Base-by-base conservation (phyloP, 441 rosid genomes). In the Adansonia grandidieri region DNA sequence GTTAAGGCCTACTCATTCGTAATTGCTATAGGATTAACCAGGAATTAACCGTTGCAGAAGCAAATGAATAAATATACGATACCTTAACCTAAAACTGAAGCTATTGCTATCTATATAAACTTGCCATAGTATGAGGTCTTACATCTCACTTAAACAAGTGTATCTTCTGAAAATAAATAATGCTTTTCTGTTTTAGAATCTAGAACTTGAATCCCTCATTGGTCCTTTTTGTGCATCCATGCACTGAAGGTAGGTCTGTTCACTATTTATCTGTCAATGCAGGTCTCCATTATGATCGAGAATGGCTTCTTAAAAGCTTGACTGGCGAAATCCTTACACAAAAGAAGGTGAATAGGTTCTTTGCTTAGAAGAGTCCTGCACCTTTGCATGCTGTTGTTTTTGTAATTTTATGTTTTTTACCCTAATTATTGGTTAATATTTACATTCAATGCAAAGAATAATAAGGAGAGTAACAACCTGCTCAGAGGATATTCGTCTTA, bases 201-300 rank as follows among this genome's bases (percentile, higher is more conserved):
- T 71, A 71, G 69, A 15, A 32, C 50, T 54, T 5, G 10, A 56
- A 54, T 54, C 48, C 47, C 50, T 37, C 32, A n/a, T 54, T 54
- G n/a, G 22, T 72, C 75, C 48, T 37, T 71, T 65, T 75, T 56
- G 17, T 58, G 67, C 32, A 44, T 24, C 28, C 47, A 32, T 47
- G 45, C 47, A 54, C 3, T 4, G 64, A 32, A 54, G 64, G n/a
- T 54, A 50, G 6, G 15, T 71, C 14, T 45, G 45, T 78, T 68
- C 45, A 9, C 48, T 64, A 37, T 63, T 76, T 74, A 81, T 74
- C 77, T 75, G 66, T 54, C 50, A 77, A 78, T 66, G 51, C 86
- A 94, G 99, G 99, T 66, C 82, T 96, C 79, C 82, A 75, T 79
- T 90, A 96, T 87, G 99, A 96, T 83, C 87, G 96, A 66, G 98